Conservation (phyloP, 495 filamentous ascomycete genomes). For the Diplogelasinospora grovesii region DNA sequence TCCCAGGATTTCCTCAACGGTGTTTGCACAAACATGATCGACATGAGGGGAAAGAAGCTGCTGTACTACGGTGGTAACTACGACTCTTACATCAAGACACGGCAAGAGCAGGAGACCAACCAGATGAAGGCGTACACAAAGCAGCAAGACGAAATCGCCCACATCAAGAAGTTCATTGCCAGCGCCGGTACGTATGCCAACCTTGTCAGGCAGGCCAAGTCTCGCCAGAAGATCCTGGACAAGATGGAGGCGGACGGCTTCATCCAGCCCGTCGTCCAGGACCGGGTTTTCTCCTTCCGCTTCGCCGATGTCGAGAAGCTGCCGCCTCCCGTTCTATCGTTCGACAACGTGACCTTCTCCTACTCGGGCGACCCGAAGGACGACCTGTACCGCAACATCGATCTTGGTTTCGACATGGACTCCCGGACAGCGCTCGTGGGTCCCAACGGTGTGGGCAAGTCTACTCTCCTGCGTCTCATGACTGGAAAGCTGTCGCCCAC, state of each 20-base stretch:
- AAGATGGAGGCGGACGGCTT: slow-evolving; percentile 99
- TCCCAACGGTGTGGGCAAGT: slow-evolving; percentile 99
- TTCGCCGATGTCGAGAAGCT: slow-evolving; percentile 99
- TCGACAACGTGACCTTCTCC: slow-evolving; percentile 96
- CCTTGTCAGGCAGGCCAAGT: slow-evolving; percentile 97
- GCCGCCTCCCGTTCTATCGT: slow-evolving; percentile 89
- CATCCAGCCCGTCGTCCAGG: slow-evolving; percentile 79
- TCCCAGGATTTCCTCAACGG: slow-evolving; percentile 98
- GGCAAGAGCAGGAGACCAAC: slow-evolving; percentile 90
- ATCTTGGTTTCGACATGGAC: slow-evolving; percentile 99
- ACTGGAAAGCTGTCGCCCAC: slow-evolving; percentile 91
- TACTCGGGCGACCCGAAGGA: slow-evolving; percentile 87
- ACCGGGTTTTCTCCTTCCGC: slow-evolving; percentile 94
- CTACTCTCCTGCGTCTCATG: slow-evolving; percentile 95
- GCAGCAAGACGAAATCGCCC: slow-evolving; percentile 97
- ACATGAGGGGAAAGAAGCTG: slow-evolving; percentile 87
- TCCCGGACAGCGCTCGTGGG: slow-evolving; percentile 94
- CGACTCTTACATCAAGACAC: slow-evolving; percentile 95
- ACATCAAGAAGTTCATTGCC: slow-evolving; percentile 99
- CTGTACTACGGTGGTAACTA: slow-evolving; percentile 99
- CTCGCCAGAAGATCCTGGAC: slow-evolving; percentile 98
- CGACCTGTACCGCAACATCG: slow-evolving; percentile 91
- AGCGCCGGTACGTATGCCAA: slow-evolving; percentile 99
- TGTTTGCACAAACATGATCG: slow-evolving; percentile 97
- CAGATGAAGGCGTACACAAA: slow-evolving; percentile 98